Percentiles rank a stretch among this genome's conserved stretches.
Conservation (phyloP, 2,329 filamentous ascomycete species). For the Penicillium sp. region DNA sequence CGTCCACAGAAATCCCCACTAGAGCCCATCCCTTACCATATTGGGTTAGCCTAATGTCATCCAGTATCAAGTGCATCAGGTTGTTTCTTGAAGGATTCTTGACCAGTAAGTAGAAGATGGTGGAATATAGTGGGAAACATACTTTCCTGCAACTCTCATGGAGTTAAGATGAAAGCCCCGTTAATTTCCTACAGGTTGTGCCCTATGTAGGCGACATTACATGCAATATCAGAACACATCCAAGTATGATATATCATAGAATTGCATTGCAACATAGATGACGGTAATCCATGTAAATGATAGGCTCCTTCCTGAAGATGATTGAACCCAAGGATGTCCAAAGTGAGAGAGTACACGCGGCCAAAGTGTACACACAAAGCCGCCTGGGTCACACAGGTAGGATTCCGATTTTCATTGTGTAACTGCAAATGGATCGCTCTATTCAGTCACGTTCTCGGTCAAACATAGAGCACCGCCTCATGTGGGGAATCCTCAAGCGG, state of each 20-base stretch:
- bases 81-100: background rate
- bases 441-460: no score
- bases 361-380: background rate
- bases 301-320: fast-evolving
- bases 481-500: no score
- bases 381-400: background rate
- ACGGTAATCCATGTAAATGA: fast-evolving
- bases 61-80: background rate
- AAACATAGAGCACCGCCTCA: background rate
- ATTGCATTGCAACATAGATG: fast-evolving
- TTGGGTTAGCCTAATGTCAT: constrained; percentile 13
- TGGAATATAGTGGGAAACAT: background rate
- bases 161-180: background rate
- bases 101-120: background rate
- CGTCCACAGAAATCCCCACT: background rate
- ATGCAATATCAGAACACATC: background rate
- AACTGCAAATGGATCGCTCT: background rate
- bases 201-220: no score
- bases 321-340: no score
- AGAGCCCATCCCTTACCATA: background rate
- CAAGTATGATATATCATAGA: no score
- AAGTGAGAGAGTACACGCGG: background rate
- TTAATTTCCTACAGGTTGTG: background rate
- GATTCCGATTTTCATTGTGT: background rate
- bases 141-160: background rate